Percentiles rank a stretch among this genome's conserved stretches.
phyloP scores from a whole-genome alignment of 257 asterid genomes.

The Petunia secreta region DNA sequence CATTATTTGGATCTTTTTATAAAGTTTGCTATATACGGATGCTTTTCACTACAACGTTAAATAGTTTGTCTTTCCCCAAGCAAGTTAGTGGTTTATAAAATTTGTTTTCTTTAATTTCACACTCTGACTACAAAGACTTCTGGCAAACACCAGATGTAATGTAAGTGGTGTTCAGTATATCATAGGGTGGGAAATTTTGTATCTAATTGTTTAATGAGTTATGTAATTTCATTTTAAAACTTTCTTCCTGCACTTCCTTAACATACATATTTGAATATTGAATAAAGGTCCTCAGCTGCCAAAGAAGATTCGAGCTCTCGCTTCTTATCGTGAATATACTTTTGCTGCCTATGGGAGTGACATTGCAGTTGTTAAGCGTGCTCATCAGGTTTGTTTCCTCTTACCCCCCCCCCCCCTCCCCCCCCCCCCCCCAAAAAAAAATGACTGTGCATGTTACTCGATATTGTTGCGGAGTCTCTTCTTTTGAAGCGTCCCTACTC shows the following conservation, averaged over 20 bases:
- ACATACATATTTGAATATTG: conserved; percentile 9
- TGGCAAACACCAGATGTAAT: not conserved
- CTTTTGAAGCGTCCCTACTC: not conserved
- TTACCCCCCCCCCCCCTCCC: not conserved
- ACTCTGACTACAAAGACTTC: not conserved
- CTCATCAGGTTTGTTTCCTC: conserved; percentile 63
- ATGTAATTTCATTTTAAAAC: not conserved
- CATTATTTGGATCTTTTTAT: not conserved
- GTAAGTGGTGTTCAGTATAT: conserved; percentile 5
- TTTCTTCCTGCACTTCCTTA: not conserved
- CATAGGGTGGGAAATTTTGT: conserved; percentile 15
- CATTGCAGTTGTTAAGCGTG: conserved; percentile 83
- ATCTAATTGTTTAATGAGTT: not conserved
- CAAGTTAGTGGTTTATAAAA: not conserved
- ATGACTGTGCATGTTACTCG: not conserved
- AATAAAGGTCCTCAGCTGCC: conserved; percentile 85
- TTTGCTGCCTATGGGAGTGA: conserved; percentile 85
- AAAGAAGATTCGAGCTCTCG: conserved; percentile 92
- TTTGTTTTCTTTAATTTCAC: not conserved
- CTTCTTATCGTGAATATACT: conserved; percentile 80
- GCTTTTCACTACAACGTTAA: not conserved
- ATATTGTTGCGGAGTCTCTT: not conserved
- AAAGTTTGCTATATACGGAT: too few species aligned
- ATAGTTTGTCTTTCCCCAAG: not conserved
- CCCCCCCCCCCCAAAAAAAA: not conserved